A percentile compares a stretch with the other conserved stretches of the same genome.
phyloP scores from a whole-genome alignment of 176 grass and related monocot genomes.

The Poa annua region DNA sequence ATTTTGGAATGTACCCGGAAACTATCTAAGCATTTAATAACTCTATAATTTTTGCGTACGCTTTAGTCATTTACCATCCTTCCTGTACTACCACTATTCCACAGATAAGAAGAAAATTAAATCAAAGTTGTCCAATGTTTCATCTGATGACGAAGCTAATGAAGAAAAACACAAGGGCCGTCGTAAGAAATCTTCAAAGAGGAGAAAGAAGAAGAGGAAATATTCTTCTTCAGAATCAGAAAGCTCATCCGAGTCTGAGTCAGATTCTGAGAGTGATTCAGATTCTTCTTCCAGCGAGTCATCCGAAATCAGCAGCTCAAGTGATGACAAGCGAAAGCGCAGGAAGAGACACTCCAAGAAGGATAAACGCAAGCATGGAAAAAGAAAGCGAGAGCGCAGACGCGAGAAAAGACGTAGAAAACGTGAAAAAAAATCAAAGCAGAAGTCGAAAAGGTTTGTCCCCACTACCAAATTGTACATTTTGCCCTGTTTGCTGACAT shows the following conservation, averaged over 20 bases:
- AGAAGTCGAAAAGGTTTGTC: slow-evolving; percentile 66
- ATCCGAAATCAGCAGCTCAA: slow-evolving; percentile 91
- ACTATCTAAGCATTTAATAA: background rate
- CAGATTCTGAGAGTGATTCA: slow-evolving; percentile 79
- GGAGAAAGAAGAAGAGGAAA: slow-evolving; percentile 78
- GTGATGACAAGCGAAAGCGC: slow-evolving; percentile 71
- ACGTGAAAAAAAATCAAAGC: slow-evolving; percentile 81
- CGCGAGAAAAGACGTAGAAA: slow-evolving; percentile 75
- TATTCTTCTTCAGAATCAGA: slow-evolving; percentile 88
- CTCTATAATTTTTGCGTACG: slow-evolving; percentile 28
- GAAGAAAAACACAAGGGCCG: slow-evolving; percentile 58
- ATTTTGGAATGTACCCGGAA: background rate
- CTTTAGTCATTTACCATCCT: slow-evolving; percentile 25
- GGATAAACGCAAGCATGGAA: slow-evolving; percentile 74
- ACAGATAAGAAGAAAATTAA: slow-evolving; percentile 82
- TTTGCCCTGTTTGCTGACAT: slow-evolving; percentile 5
- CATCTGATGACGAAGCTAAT: slow-evolving; percentile 58
- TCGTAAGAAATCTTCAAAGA: slow-evolving; percentile 78
- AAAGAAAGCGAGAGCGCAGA: slow-evolving; percentile 74
- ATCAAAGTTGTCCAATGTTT: slow-evolving; percentile 64
- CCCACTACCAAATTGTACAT: slow-evolving; percentile 20
- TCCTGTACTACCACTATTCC: background rate
- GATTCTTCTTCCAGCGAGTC: slow-evolving; percentile 71
- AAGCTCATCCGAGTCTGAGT: slow-evolving; percentile 75
- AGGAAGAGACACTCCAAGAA: slow-evolving; percentile 68